Base-by-base conservation (phyloP, 129 eudicot genomes). In the Calendula officinalis region DNA sequence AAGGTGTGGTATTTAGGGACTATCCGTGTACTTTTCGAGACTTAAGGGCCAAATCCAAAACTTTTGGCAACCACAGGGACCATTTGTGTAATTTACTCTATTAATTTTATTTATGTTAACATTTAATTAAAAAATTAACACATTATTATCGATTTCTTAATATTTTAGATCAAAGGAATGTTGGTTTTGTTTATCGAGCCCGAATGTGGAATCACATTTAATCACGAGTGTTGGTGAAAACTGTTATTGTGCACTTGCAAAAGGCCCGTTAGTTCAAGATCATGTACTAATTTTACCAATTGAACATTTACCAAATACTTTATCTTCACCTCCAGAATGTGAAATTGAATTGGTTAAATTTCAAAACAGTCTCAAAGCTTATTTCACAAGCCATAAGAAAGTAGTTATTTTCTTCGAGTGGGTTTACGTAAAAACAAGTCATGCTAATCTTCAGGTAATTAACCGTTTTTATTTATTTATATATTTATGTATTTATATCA, bases 151-250 rank as follows among this genome's bases (percentile, higher is more conserved):
- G 30, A 22, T 35, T 42, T 51, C 7, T 39, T 53, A 35, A 53
- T 22, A 36, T 73, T 75, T 60, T 78, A 92, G 99, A 79, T 85
- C 95, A 37, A 88, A 62, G 56, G 99, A 92, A 64, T 92, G 99
- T 77, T 92, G 99, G 99, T 92, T 92, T 85, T 92, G 99, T 79
- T 74, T 92, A 75, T 92, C 99, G 45, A 92, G 96, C 73, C 96
- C 96, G 51, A 92, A 66, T 72, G 88, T 92, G 75, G 99, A 92
- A 80, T 88, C 95, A 0, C 96, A 92, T 83, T 51, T 92, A 49
- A 88, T 92, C 69, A 79, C 86, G 6, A 88, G 91, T 67, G 69
- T 92, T 46, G 96, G 95, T 15, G 99, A 88, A 51, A 67, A 75
- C 62, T 85, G 79, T 62, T 92, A 92, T 61, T 88, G 84, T 75